Evolutionary conservation across 345 rosid genomes (phyloP).

Genomic region (Camelina laxa): DNA sequence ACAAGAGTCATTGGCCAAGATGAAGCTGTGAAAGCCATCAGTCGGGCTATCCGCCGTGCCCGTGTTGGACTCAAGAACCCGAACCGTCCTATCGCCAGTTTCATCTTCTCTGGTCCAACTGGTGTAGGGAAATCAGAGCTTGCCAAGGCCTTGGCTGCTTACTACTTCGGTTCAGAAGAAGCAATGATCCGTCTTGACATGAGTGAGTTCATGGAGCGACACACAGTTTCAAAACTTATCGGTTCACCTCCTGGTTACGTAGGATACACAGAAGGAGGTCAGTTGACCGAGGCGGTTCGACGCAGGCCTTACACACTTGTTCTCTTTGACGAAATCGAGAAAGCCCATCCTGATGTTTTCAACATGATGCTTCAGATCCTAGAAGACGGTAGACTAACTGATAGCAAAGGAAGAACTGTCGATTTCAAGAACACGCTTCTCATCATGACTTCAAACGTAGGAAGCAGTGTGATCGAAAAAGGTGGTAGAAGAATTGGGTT

Average conservation of each 20-base stretch:
- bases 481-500: slow-evolving; percentile 92
- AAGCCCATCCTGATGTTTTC: slow-evolving; percentile 98
- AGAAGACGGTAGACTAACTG: slow-evolving; percentile 96
- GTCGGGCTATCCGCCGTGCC: slow-evolving; percentile 95
- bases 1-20: slow-evolving; percentile 95
- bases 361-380: slow-evolving; percentile 99
- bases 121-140: slow-evolving; percentile 99
- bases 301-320: slow-evolving; percentile 94
- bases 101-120: slow-evolving; percentile 99
- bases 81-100: slow-evolving; percentile 93
- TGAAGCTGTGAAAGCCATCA: slow-evolving; percentile 93
- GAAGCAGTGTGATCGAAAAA: slow-evolving; percentile 95
- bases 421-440: slow-evolving; percentile 97
- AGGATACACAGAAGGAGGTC: slow-evolving; percentile 98
- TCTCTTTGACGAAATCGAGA: slow-evolving; percentile 95
- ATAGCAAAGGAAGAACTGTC: slow-evolving; percentile 97
- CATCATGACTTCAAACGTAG: slow-evolving; percentile 97
- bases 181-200: slow-evolving; percentile 97
- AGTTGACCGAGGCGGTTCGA: slow-evolving; percentile 93
- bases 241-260: slow-evolving; percentile 99
- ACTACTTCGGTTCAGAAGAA: slow-evolving; percentile 96
- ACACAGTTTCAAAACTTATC: slow-evolving; percentile 93
- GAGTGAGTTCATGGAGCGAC: slow-evolving; percentile 99
- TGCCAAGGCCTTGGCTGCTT: slow-evolving; percentile 94
- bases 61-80: slow-evolving; percentile 99